Evolutionary conservation across 2,329 filamentous ascomycete species (phyloP), one percentile per base, ranked within the genome.

Genomic region (Cladosporium sp.): DNA sequence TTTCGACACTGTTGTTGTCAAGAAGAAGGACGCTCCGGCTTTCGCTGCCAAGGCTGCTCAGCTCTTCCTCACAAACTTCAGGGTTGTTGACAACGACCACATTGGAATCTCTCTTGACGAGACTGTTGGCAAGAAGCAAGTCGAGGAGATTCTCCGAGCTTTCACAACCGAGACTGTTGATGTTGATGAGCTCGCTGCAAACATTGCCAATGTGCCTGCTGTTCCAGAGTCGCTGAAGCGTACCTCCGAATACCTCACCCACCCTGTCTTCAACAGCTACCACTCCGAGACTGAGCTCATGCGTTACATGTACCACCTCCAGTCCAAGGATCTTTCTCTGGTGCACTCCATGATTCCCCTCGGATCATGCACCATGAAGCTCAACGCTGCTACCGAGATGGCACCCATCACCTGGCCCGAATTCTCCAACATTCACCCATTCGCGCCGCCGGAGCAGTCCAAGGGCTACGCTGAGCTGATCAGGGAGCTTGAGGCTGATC

Each of bases 271-370:
- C 86, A 97, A 97, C 83, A 89, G 89, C 1, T 89, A 98, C 78
- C 94, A 96, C 80, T 97, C 93, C 2, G 94, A 98, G 81, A 97
- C 94, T 0, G 92, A 97, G 79, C 86, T 98, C 73, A 84, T 98
- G 60, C 90, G 94, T 52, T 98, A 98, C 80, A 97, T 98, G 73
- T 86, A 94, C 76, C 92, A 97, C 76, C 84, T 98, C 5, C 91
- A 96, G 77, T 96, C 93, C 60, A 97, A 96, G 82, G 94, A 98
- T 76, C 82, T 98, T 15, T 97, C 94, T 1, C 85, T 97, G 5
- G 92, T 93, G 2, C 94, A 98, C 81, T 97, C 93, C 18, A 98
- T 98, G 94, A 98, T 98, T 68, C 93, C 94, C 2, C 86, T 98
- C 1, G 94, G 94, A 24, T 97, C 94, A 1, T 98, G 94, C 83